A percentile compares a stretch with the other conserved stretches of the same genome.
phyloP scores from a whole-genome alignment of 495 filamentous ascomycete species.

The Articulospora tetracladia region DNA sequence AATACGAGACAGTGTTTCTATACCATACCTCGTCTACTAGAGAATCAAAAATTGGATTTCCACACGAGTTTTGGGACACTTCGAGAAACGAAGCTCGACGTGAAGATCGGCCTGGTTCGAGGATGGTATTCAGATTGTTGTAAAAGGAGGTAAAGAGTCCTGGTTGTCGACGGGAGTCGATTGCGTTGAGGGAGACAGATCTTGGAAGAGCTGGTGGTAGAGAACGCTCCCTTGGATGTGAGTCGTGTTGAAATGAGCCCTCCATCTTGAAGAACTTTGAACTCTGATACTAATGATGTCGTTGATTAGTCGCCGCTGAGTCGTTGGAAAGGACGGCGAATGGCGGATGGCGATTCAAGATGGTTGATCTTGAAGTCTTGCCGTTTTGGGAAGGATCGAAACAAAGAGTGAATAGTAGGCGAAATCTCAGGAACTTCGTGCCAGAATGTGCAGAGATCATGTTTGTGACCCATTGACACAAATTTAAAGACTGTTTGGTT shows the following conservation, averaged over 20 bases:
- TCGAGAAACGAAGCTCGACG: neutral
- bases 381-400: neutral
- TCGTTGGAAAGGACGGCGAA: neutral
- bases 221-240: neutral
- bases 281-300: neutral
- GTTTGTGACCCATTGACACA: neutral
- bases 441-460: neutral
- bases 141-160: neutral
- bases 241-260: neutral
- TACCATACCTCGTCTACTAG: neutral
- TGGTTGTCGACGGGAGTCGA: neutral
- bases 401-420: neutral
- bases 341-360: neutral
- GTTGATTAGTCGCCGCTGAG: neutral
- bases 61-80: neutral
- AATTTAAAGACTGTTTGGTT: too few relatives aligned
- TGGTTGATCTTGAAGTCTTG: neutral
- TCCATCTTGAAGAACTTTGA: neutral
- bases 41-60: neutral
- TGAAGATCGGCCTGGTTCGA: neutral
- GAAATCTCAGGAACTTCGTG: neutral
- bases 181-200: neutral
- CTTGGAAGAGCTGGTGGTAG: neutral
- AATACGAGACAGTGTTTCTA: too few relatives aligned
- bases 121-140: neutral